phyloP scores from a whole-genome alignment of 2,329 filamentous ascomycete genomes.

The Aspergillus floridensis region DNA sequence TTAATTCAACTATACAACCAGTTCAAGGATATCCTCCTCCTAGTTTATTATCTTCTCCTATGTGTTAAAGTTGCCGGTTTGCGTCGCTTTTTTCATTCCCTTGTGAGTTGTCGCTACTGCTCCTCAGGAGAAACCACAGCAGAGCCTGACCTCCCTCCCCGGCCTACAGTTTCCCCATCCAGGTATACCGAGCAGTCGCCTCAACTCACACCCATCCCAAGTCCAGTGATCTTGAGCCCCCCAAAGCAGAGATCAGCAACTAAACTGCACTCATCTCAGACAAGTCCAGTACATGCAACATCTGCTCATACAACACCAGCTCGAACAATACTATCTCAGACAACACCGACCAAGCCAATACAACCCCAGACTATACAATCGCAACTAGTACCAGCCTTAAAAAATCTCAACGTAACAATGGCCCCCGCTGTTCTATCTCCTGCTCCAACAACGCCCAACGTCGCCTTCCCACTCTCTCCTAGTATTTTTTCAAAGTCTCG shows the following conservation, averaged over 20 bases:
- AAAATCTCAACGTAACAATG: background rate
- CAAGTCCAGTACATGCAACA: too few species aligned
- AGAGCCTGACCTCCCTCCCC: slow-evolving; percentile 7
- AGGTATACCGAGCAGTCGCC: slow-evolving; percentile 9
- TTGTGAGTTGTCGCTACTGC: slow-evolving; percentile 9
- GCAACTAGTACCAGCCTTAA: background rate
- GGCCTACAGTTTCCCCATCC: slow-evolving; percentile 6
- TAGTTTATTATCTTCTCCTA: slow-evolving; percentile 2
- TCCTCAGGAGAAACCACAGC: slow-evolving; percentile 6
- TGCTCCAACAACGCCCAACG: background rate
- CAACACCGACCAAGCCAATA: background rate
- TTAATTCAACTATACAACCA: background rate
- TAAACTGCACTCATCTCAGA: background rate
- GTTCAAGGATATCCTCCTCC: background rate
- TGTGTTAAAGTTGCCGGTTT: slow-evolving; percentile 11
- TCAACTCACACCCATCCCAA: background rate
- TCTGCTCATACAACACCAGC: too few species aligned
- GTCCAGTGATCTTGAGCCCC: background rate
- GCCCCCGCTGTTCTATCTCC: slow-evolving; percentile 2
- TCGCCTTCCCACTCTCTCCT: slow-evolving; percentile 8
- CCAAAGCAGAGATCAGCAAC: background rate
- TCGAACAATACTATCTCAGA: background rate
- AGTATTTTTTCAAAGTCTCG: background rate
- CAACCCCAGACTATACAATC: background rate
- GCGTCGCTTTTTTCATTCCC: slow-evolving; percentile 7